Evolutionary conservation across 768 basidiomycete species (phyloP).

Genomic region (Lentinula sp.): DNA sequence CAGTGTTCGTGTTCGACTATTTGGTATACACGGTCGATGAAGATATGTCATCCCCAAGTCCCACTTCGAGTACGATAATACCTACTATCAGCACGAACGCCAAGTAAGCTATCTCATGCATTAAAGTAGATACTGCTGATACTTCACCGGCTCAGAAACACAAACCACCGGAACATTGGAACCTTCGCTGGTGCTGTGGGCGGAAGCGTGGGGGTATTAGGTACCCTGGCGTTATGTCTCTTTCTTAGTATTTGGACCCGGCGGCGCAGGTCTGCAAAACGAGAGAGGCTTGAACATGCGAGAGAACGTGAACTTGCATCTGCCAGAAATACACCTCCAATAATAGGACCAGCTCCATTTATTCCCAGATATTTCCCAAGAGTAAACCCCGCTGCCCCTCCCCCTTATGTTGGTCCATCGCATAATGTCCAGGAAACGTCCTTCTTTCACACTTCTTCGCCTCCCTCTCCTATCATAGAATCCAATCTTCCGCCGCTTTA

Average conservation of each 20-base stretch:
- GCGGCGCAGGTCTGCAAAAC: slow-evolving; percentile 30
- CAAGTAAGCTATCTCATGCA: slow-evolving; percentile 16
- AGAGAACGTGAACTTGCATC: slow-evolving; percentile 11
- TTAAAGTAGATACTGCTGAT: neutral
- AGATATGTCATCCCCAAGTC: slow-evolving; percentile 8
- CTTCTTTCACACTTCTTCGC: neutral
- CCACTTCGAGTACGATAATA: slow-evolving; percentile 7
- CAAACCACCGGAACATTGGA: slow-evolving; percentile 17
- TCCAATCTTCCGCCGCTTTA: neutral
- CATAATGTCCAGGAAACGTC: neutral
- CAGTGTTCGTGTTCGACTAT: slow-evolving; percentile 44
- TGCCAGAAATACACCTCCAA: slow-evolving; percentile 24
- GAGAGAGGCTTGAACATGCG: slow-evolving; percentile 30
- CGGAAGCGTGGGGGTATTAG: slow-evolving; percentile 44
- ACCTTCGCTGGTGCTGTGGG: slow-evolving; percentile 54
- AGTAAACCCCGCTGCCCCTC: slow-evolving; percentile 33
- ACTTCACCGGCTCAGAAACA: neutral
- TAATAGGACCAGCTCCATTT: slow-evolving; percentile 43
- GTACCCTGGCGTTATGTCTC: slow-evolving; percentile 38
- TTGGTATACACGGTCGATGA: slow-evolving; percentile 29
- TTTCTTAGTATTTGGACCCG: slow-evolving; percentile 46
- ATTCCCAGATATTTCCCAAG: slow-evolving; percentile 55
- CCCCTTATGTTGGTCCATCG: slow-evolving; percentile 27
- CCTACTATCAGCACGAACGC: slow-evolving; percentile 15
- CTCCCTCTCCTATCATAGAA: neutral